phyloP scores from a whole-genome alignment of 495 filamentous ascomycete genomes.

The Podospora comata region DNA sequence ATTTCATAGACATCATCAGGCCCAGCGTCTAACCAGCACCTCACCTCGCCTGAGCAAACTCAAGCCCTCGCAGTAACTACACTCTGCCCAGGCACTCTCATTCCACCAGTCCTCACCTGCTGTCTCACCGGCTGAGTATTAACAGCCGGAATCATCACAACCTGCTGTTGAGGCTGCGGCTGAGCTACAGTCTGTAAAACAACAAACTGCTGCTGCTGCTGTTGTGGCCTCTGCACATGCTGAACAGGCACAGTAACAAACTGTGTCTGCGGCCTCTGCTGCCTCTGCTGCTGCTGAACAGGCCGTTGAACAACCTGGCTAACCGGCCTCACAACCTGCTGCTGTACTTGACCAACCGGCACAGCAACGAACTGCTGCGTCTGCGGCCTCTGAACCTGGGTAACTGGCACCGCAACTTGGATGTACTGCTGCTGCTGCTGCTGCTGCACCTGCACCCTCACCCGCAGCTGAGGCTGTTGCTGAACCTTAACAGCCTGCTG shows the following conservation, averaged over 20 bases:
- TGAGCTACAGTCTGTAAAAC: background rate
- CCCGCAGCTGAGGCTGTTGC: background rate
- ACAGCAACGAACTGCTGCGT: background rate
- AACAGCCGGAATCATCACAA: constrained; percentile 3
- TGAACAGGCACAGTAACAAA: constrained; percentile 5
- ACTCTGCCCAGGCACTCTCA: constrained; percentile 5
- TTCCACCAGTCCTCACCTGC: background rate
- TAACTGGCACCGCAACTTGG: background rate
- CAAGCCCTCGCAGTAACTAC: constrained; percentile 4
- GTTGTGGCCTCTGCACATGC: background rate
- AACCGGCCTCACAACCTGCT: background rate
- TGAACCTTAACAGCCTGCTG: background rate
- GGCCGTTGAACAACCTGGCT: background rate
- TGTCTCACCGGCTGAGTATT: background rate
- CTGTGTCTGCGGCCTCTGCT: background rate
- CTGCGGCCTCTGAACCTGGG: background rate
- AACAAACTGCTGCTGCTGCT: constrained; percentile 4
- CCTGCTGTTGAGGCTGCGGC: constrained; percentile 3
- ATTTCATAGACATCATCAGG: background rate
- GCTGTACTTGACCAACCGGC: background rate
- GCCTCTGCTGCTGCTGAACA: constrained; percentile 5
- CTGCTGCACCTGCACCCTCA: background rate
- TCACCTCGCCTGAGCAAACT: background rate
- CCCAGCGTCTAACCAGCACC: background rate
- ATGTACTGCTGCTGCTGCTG: constrained; percentile 2